These are phyloP conservation scores for Penicillium freii DNA, from an alignment of 2,329 filamentous ascomycete species.

Conservation along the genomic window DNA sequence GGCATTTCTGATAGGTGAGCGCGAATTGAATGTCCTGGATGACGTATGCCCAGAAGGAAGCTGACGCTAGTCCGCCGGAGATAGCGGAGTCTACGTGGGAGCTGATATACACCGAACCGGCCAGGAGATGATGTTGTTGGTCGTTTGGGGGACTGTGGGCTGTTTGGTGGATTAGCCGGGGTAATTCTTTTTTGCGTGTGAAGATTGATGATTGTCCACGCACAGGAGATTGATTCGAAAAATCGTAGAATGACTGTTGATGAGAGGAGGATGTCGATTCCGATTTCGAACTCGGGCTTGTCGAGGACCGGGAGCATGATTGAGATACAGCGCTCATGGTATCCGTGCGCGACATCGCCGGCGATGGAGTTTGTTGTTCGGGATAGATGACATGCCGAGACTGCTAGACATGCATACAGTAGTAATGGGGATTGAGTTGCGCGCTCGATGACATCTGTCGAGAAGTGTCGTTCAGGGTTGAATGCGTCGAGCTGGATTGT, in stretches of 20 bases:
- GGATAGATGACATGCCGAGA: constrained; percentile 35
- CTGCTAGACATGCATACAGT: constrained; percentile 36
- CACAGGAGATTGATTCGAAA: constrained; percentile 38
- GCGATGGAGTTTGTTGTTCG: constrained; percentile 31
- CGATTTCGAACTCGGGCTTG: constrained; percentile 30
- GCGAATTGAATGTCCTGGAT: constrained; percentile 39
- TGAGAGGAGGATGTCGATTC: constrained; percentile 35
- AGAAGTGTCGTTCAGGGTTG: constrained; percentile 33
- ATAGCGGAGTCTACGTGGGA: constrained; percentile 36
- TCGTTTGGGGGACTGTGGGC: constrained; percentile 35
- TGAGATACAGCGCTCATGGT: constrained; percentile 37
- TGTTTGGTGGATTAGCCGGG: constrained; percentile 12
- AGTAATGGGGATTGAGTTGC: constrained; percentile 32
- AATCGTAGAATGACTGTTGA: constrained; percentile 38
- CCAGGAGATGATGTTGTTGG: constrained; percentile 35
- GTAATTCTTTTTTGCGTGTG: background rate
- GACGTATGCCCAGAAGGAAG: constrained; percentile 39
- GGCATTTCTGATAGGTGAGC: constrained; percentile 32
- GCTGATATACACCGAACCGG: constrained; percentile 37
- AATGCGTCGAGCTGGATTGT: constrained; percentile 32
- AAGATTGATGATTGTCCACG: constrained; percentile 5
- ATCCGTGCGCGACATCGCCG: constrained; percentile 31
- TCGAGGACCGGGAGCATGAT: constrained; percentile 36
- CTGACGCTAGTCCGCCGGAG: constrained; percentile 33
- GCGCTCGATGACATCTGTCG: constrained; percentile 31